Conservation (phyloP, 768 basidiomycete species). For the Exidia glandulosa region DNA sequence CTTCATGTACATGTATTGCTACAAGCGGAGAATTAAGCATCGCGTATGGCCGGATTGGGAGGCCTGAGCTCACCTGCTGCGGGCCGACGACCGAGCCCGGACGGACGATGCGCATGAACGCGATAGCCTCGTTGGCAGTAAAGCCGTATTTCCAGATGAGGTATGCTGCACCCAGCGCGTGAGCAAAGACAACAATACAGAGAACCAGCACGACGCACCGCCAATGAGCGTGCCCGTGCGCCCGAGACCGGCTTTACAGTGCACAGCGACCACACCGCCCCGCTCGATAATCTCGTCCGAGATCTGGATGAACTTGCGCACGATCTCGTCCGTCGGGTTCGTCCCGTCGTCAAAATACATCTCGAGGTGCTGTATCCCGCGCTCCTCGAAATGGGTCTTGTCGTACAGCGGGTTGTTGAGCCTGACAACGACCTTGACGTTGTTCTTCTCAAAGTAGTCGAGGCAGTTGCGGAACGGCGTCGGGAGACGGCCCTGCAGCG, state of each 20-base stretch:
- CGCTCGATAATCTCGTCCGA: constrained; percentile 66
- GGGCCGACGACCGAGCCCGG: constrained; percentile 90
- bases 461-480: constrained; percentile 82
- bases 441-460: constrained; percentile 81
- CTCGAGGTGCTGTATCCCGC: constrained; percentile 80
- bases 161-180: constrained; percentile 48
- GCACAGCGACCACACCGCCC: constrained; percentile 80
- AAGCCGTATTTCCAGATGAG: constrained; percentile 98
- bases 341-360: constrained; percentile 98
- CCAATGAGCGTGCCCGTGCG: constrained; percentile 95
- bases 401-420: constrained; percentile 92
- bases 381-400: constrained; percentile 64
- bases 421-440: constrained; percentile 85
- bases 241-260: constrained; percentile 94
- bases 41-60: not conserved
- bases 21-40: constrained; percentile 9
- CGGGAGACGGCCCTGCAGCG: constrained; percentile 67
- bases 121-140: constrained; percentile 90
- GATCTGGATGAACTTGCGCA: constrained; percentile 79
- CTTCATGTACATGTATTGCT: constrained; percentile 88
- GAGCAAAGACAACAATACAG: not conserved
- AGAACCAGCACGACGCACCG: constrained; percentile 13
- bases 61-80: constrained; percentile 38
- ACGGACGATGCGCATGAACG: constrained; percentile 94
- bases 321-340: constrained; percentile 93